A percentile compares a stretch with the other conserved stretches of the same genome.
phyloP scores from a whole-genome alignment of 371 early-diverging fungal genomes.

The Saksenaea oblongispora region DNA sequence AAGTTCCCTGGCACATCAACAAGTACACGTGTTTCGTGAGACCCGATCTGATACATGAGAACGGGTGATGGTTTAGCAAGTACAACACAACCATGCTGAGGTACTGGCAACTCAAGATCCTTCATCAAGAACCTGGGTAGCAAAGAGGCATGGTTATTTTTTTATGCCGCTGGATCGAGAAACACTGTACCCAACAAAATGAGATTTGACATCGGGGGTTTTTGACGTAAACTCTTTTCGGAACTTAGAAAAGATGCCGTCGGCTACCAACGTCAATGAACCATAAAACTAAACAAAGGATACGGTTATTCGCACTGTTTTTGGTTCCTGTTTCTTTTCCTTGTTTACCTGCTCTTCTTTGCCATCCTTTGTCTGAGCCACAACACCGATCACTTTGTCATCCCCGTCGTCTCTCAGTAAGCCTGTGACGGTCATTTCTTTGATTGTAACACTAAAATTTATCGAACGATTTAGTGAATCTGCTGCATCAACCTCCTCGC shows the following conservation, averaged over 20 bases:
- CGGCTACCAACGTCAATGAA: constrained; percentile 54
- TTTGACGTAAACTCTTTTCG: constrained; percentile 69
- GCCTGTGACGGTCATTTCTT: constrained; percentile 73
- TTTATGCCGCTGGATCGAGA: neutral
- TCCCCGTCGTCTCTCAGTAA: constrained; percentile 48
- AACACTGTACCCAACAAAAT: constrained; percentile 84
- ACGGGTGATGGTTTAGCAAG: constrained; percentile 86
- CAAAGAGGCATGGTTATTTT: neutral
- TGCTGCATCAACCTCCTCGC: neutral
- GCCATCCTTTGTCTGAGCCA: constrained; percentile 23
- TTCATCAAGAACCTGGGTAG: constrained; percentile 56
- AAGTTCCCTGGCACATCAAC: constrained; percentile 92
- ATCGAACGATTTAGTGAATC: neutral
- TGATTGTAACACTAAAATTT: constrained; percentile 63
- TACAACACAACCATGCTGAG: constrained; percentile 89
- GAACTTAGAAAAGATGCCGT: constrained; percentile 95
- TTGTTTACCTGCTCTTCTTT: constrained; percentile 25
- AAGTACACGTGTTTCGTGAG: constrained; percentile 87
- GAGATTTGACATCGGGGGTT: constrained; percentile 60
- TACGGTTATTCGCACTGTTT: neutral
- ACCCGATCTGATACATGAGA: constrained; percentile 92
- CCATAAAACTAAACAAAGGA: constrained; percentile 43
- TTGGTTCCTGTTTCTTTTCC: neutral
- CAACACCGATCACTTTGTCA: constrained; percentile 58
- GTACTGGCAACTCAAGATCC: constrained; percentile 76